A percentile compares a stretch with the other conserved stretches of the same genome.
Evolutionary conservation across 192 early-diverging fungal species (phyloP).

Genomic region (Allomyces macrogynus): DNA sequence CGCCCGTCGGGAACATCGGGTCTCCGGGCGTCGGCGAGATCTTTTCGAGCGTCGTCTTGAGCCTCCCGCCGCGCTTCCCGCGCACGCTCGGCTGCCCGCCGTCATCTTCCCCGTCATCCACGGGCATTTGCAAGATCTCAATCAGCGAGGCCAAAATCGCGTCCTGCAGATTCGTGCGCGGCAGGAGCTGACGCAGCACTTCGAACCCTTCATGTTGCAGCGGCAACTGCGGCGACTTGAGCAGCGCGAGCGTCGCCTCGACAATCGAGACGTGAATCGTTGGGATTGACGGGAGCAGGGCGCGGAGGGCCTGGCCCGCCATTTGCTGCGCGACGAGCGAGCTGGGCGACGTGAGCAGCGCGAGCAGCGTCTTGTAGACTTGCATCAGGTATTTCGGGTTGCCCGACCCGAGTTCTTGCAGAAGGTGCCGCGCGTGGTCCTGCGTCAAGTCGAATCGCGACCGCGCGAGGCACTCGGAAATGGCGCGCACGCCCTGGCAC

Average conservation of each 20-base stretch:
- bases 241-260: slow-evolving; percentile 23
- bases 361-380: slow-evolving; percentile 35
- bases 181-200: slow-evolving; percentile 21
- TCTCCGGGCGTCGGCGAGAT: no score
- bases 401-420: slow-evolving; percentile 33
- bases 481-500: slow-evolving; percentile 20
- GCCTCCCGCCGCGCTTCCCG: neutral
- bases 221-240: slow-evolving; percentile 33
- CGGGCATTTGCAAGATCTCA: slow-evolving; percentile 16
- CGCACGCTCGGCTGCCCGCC: neutral
- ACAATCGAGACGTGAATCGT: slow-evolving; percentile 29
- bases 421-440: slow-evolving; percentile 32
- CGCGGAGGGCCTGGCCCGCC: slow-evolving; percentile 33
- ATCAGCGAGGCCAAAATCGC: slow-evolving; percentile 25
- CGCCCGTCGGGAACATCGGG: no score
- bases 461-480: slow-evolving; percentile 32
- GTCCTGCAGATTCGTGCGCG: slow-evolving; percentile 23
- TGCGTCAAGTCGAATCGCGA: slow-evolving; percentile 33
- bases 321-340: slow-evolving; percentile 35
- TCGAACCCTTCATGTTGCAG: slow-evolving; percentile 45
- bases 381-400: slow-evolving; percentile 43
- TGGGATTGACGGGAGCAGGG: slow-evolving; percentile 30
- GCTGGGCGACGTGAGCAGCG: slow-evolving; percentile 24
- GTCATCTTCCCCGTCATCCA: slow-evolving; percentile 18
- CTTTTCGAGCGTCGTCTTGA: no score